Percentiles rank a stretch among this genome's conserved stretches.
Conservation (phyloP, 1,284 basidiomycete genomes). For the Schizophyllum commune region DNA sequence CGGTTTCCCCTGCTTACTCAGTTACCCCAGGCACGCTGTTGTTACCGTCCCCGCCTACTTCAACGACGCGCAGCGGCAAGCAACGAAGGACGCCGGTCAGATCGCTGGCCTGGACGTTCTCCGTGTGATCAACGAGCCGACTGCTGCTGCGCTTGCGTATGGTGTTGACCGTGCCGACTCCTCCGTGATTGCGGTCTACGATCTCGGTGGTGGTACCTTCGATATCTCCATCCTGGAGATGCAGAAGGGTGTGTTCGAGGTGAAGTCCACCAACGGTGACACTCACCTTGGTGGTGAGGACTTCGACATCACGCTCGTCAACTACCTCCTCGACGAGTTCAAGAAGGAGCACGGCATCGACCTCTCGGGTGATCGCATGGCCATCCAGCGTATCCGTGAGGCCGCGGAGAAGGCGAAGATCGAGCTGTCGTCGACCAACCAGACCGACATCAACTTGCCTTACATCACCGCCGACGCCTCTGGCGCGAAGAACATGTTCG, state of each 20-base stretch:
- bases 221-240: constrained; percentile 99
- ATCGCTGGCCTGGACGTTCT: constrained; percentile 97
- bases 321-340: constrained; percentile 87
- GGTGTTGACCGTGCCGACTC: constrained; percentile 83
- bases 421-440: constrained; percentile 87
- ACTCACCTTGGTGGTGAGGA: constrained; percentile 99
- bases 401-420: constrained; percentile 99
- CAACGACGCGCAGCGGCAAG: constrained; percentile 98
- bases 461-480: constrained; percentile 95
- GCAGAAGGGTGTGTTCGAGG: constrained; percentile 99
- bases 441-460: constrained; percentile 94
- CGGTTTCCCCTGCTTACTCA: background rate
- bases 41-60: constrained; percentile 98
- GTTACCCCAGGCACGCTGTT: constrained; percentile 57
- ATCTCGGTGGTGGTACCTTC: constrained; percentile 91
- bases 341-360: constrained; percentile 88
- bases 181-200: constrained; percentile 92
- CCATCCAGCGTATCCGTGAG: constrained; percentile 98
- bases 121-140: constrained; percentile 98
- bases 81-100: constrained; percentile 95
- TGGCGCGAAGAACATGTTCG: constrained; percentile 96
- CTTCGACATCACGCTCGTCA: constrained; percentile 89
- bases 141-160: constrained; percentile 95
- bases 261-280: constrained; percentile 99
- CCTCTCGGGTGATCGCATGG: constrained; percentile 85